These are phyloP conservation scores for Coriaria nepalensis DNA, from an alignment of 306 rosid species.

Conservation along the genomic window DNA sequence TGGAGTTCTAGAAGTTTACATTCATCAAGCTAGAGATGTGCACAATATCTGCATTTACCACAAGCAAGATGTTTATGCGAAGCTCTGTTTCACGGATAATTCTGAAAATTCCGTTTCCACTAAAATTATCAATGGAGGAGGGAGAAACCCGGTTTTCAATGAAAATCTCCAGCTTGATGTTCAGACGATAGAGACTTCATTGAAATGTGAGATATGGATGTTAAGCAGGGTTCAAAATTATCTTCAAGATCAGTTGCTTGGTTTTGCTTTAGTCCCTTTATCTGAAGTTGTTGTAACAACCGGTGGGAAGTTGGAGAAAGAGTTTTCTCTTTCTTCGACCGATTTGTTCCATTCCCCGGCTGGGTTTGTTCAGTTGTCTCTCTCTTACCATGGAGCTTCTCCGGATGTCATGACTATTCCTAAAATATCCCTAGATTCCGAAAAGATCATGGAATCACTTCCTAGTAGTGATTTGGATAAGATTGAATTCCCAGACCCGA, in stretches of 20 bases:
- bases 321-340: constrained; percentile 81
- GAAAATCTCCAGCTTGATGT: constrained; percentile 57
- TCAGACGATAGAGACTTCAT: constrained; percentile 36
- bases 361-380: constrained; percentile 67
- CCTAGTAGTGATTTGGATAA: constrained; percentile 45
- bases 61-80: constrained; percentile 97
- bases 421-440: constrained; percentile 17
- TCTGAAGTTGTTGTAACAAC: constrained; percentile 44
- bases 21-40: constrained; percentile 82
- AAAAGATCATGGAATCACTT: constrained; percentile 24
- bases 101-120: constrained; percentile 55
- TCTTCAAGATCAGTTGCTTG: constrained; percentile 94
- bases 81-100: constrained; percentile 50
- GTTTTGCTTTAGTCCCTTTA: constrained; percentile 79
- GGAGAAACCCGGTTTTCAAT: constrained; percentile 78
- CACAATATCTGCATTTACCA: constrained; percentile 95
- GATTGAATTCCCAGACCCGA: constrained; percentile 80
- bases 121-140: constrained; percentile 88
- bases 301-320: constrained; percentile 65
- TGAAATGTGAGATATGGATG: constrained; percentile 97
- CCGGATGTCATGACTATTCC: constrained; percentile 58
- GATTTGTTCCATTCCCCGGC: constrained; percentile 90
- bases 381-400: constrained; percentile 46
- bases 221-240: constrained; percentile 86
- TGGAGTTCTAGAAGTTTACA: constrained; percentile 60